Percentiles rank a stretch among this genome's conserved stretches.
phyloP scores from a whole-genome alignment of 352 stramenopile genomes.

The Globisporangium abappressorium region DNA sequence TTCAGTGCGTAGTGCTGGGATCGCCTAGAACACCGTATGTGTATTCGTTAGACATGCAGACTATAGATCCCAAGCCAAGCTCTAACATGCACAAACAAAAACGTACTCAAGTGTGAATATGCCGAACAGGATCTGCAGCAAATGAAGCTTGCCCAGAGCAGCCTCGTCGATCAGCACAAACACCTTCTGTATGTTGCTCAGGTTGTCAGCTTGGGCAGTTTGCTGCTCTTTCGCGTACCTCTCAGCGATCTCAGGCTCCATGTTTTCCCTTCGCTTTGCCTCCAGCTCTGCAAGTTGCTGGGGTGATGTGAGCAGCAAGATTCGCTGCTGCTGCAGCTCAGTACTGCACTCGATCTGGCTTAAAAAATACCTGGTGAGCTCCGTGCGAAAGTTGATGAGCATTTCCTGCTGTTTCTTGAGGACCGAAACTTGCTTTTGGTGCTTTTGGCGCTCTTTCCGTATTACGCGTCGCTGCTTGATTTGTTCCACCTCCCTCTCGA shows the following conservation, averaged over 20 bases:
- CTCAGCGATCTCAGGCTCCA: conserved; percentile 59
- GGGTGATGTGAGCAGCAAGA: conserved; percentile 50
- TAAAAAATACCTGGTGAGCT: conserved; percentile 47
- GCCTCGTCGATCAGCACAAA: conserved; percentile 44
- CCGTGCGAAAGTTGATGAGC: conserved; percentile 40
- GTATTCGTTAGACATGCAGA: neutral
- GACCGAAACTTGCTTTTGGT: conserved; percentile 40
- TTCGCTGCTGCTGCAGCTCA: conserved; percentile 52
- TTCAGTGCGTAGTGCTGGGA: conserved; percentile 38
- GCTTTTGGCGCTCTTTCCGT: conserved; percentile 31
- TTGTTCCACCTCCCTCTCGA: conserved; percentile 40
- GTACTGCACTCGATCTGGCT: conserved; percentile 46
- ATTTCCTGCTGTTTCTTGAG: conserved; percentile 44
- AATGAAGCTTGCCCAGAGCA: conserved; percentile 36
- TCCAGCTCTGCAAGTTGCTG: conserved; percentile 46
- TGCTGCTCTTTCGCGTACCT: conserved; percentile 32
- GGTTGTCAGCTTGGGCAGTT: conserved; percentile 13
- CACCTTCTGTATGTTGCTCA: conserved; percentile 47
- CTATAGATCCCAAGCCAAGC: neutral
- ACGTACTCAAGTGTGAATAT: conserved; percentile 63
- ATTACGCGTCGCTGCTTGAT: conserved; percentile 36
- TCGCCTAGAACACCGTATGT: conserved; percentile 13
- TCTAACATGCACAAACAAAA: neutral
- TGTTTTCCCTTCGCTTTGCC: conserved; percentile 22
- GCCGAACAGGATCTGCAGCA: conserved; percentile 54